Percentiles rank a stretch among this genome's conserved stretches.
Conservation (phyloP, 352 stramenopile genomes). For the Phytophthora niederhauseri region DNA sequence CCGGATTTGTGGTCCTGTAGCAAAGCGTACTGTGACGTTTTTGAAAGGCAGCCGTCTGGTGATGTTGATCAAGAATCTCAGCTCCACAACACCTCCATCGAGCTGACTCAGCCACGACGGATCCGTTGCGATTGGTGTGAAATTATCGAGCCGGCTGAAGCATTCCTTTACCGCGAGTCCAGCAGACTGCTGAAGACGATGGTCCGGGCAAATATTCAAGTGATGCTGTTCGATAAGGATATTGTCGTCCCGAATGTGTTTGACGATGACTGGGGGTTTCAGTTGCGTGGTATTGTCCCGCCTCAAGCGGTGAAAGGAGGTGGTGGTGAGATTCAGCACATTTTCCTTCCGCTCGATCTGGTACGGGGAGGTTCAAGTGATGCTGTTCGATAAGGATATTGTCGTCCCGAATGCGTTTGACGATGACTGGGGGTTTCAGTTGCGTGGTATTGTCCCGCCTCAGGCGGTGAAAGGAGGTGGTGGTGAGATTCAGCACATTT, state of each 20-base stretch:
- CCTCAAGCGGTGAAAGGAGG: neutral
- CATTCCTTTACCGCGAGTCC: constrained; percentile 28
- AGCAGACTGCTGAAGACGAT: constrained; percentile 26
- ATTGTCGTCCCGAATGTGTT: constrained; percentile 31
- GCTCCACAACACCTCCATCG: neutral
- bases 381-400: constrained; percentile 24
- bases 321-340: constrained; percentile 17
- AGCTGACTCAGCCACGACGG: constrained; percentile 6
- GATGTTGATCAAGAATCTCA: neutral
- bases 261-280: constrained; percentile 11
- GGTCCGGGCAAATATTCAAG: constrained; percentile 18
- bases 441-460: neutral
- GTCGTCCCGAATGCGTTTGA: constrained; percentile 30
- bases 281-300: neutral
- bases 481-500: constrained; percentile 26
- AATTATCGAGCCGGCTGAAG: neutral
- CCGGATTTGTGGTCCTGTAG: constrained; percentile 16
- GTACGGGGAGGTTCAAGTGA: constrained; percentile 28
- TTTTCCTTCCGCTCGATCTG: constrained; percentile 36
- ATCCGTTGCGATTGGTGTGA: constrained; percentile 32
- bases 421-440: constrained; percentile 4
- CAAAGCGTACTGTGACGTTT: neutral
- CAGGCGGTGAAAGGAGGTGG: neutral
- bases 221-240: constrained; percentile 18
- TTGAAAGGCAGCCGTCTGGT: neutral